These are phyloP conservation scores for Purshia tridentata DNA, from an alignment of 306 rosid species.

Conservation along the genomic window DNA sequence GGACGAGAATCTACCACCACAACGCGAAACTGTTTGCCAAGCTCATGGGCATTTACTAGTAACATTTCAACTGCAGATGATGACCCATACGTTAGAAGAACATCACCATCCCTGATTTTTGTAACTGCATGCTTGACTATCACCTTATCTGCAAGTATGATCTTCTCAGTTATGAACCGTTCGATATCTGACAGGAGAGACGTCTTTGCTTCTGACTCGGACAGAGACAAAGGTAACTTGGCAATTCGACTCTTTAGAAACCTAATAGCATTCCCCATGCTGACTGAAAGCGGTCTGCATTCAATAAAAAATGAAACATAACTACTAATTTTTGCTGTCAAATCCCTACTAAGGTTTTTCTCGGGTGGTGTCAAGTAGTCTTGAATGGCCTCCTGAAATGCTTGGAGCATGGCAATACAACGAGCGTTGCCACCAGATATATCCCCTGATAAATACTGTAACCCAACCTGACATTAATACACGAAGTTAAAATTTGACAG, in stretches of 20 bases:
- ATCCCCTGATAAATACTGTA: conserved; percentile 66
- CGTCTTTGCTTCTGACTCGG: conserved; percentile 73
- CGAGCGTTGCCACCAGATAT: conserved; percentile 83
- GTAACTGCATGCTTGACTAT: conserved; percentile 73
- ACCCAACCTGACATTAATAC: conserved; percentile 65
- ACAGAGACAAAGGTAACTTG: conserved; percentile 51
- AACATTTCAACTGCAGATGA: conserved; percentile 77
- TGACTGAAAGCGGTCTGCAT: conserved; percentile 81
- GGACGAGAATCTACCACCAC: conserved; percentile 90
- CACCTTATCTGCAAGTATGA: conserved; percentile 76
- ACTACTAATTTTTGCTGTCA: conserved; percentile 73
- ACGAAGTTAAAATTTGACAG: neutral
- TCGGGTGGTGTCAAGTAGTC: conserved; percentile 73
- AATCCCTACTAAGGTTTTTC: conserved; percentile 63
- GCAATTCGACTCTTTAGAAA: conserved; percentile 66
- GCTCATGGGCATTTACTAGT: conserved; percentile 66
- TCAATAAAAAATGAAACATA: conserved; percentile 73
- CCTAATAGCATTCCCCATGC: conserved; percentile 89
- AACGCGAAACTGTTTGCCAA: conserved; percentile 71
- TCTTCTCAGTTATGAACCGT: conserved; percentile 69
- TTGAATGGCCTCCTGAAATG: conserved; percentile 70
- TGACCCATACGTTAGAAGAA: conserved; percentile 77
- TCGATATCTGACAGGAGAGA: conserved; percentile 67
- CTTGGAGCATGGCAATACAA: conserved; percentile 81
- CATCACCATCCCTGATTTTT: conserved; percentile 86